Conservation (phyloP, 1,284 basidiomycete genomes). For the Boletus smithii region DNA sequence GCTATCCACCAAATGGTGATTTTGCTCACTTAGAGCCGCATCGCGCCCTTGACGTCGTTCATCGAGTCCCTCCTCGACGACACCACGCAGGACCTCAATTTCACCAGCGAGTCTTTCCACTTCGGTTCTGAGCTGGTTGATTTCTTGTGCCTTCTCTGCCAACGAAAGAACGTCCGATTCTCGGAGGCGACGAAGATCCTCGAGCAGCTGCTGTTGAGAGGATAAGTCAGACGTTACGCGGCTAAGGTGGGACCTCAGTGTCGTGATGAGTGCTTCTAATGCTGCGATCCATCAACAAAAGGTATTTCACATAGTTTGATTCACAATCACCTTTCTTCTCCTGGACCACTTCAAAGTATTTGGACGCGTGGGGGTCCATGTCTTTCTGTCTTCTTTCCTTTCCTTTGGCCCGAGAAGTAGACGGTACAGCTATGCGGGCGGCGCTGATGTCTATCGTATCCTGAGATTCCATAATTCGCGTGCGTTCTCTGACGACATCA, state of each 20-base stretch:
- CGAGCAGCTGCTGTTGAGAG: conserved; percentile 62
- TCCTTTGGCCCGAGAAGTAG: conserved; percentile 30
- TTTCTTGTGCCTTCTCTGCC: conserved; percentile 58
- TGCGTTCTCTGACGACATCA: conserved; percentile 66
- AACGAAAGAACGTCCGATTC: conserved; percentile 61
- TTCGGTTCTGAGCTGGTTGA: conserved; percentile 58
- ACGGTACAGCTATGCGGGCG: conserved; percentile 16
- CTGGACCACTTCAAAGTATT: conserved; percentile 72
- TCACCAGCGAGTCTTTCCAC: conserved; percentile 77
- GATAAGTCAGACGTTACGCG: conserved; percentile 76
- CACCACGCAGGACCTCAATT: conserved; percentile 75
- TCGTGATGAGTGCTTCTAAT: conserved; percentile 71
- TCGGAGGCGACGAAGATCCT: conserved; percentile 61
- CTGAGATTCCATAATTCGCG: conserved; percentile 55
- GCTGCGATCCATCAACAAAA: conserved; percentile 42
- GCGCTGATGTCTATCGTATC: conserved; percentile 37
- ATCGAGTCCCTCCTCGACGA: conserved; percentile 79
- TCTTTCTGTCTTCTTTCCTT: conserved; percentile 37
- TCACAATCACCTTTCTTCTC: conserved; percentile 72
- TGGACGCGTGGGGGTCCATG: conserved; percentile 40
- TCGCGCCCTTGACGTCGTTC: conserved; percentile 52
- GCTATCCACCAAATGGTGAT: not conserved
- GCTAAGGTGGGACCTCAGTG: conserved; percentile 68
- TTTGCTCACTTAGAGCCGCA: conserved; percentile 11
- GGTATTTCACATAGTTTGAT: not conserved